These are phyloP conservation scores for Kodamaea restingae DNA, from an alignment of 805 yeast genomes.

Conservation along the genomic window DNA sequence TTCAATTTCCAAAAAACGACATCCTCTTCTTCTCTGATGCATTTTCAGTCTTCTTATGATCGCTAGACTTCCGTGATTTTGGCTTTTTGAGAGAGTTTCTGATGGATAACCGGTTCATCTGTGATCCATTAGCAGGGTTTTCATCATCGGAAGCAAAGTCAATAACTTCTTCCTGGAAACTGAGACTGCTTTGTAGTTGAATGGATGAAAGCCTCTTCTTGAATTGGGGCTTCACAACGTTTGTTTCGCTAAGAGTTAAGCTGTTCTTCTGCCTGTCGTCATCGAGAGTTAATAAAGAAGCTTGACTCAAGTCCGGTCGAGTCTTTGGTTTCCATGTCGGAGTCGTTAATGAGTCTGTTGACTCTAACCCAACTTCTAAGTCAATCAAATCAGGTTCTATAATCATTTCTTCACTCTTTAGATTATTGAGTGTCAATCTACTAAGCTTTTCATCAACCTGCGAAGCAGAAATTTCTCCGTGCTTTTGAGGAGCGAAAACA, in stretches of 20 bases:
- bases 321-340: slow-evolving; percentile 15
- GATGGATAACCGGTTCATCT: slow-evolving; percentile 39
- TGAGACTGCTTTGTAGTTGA: slow-evolving; percentile 24
- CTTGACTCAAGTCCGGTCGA: slow-evolving; percentile 8
- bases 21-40: slow-evolving; percentile 18
- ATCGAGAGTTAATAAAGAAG: slow-evolving; percentile 27
- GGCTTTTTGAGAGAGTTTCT: slow-evolving; percentile 34
- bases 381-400: slow-evolving; percentile 31
- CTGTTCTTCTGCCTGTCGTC: slow-evolving; percentile 15
- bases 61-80: slow-evolving; percentile 21
- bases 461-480: not conserved
- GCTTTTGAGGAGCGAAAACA: not conserved
- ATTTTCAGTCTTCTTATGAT: slow-evolving; percentile 18
- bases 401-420: slow-evolving; percentile 3
- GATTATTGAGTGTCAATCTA: slow-evolving; percentile 6
- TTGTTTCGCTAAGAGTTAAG: slow-evolving; percentile 7
- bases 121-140: slow-evolving; percentile 31
- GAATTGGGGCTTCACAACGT: slow-evolving; percentile 20
- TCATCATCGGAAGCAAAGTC: slow-evolving; percentile 47
- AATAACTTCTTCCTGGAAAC: slow-evolving; percentile 40
- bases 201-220: slow-evolving; percentile 30
- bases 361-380: slow-evolving; percentile 31
- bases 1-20: slow-evolving; percentile 20
- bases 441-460: slow-evolving; percentile 6
- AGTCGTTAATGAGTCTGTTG: slow-evolving; percentile 19